Evolutionary conservation across 2,329 filamentous ascomycete genomes (phyloP), one percentile per base, ranked within the genome.

Genomic region (Ustulina deusta): DNA sequence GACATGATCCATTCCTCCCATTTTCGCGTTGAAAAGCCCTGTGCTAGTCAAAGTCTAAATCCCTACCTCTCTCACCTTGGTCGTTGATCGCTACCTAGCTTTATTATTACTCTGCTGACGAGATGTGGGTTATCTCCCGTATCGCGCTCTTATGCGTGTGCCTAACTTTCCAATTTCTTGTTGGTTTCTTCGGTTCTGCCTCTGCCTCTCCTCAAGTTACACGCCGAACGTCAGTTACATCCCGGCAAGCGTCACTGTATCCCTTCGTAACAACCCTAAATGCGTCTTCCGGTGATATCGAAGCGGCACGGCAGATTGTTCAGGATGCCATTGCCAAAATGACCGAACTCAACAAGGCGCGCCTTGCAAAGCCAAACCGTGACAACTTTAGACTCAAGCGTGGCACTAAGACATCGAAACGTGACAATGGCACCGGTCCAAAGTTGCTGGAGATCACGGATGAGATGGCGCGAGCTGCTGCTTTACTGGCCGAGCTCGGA

Each of bases 301-400:
- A 65, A 22, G 40, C 56, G 10, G 62, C 62, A n/a, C 55, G 22
- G 29, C 48, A 48, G 17, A 65, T 65, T 49, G 56, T 60, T 25
- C 44, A 55, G 11, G 56, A 65, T 59, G 48, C 62, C 20, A 65
- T 65, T 42, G 38, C 48, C 40, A 38, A 49, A 5, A 65, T 65
- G 64, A 63, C 52, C 6, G 11, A 22, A 15, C 52, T 58, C 13
- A 66, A 66, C 29, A 66, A 63, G 60, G 64, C 59, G 44, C 64
- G 64, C n/a, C 52, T 66, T 13, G 60, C 48, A 1, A 57, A 62
- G 1, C 60, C 44, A 4, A 32, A 1, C 13, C 60, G 60, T 15
- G 48, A 48, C 34, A 59, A 54, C 1, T 63, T 20, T 29, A 17
- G 4, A 32, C 52, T 48, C 46, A 66, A 55, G 15, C 59, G 34